phyloP scores from a whole-genome alignment of 352 stramenopile species.

The Phytophthora pisi region DNA sequence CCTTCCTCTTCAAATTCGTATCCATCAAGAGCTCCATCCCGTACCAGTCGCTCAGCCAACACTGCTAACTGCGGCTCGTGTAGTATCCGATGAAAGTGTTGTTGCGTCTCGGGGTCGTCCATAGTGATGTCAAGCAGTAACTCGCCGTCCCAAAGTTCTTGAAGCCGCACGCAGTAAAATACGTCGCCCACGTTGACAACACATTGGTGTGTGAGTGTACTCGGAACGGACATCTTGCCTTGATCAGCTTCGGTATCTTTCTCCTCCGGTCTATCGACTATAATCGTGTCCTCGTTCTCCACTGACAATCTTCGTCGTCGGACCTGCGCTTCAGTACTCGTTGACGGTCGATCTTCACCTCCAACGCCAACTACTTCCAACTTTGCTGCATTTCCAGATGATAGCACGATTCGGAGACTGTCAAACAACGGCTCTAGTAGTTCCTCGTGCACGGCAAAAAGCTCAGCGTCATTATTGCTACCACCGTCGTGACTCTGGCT shows the following conservation, averaged over 20 bases:
- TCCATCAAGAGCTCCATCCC: constrained; percentile 16
- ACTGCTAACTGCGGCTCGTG: constrained; percentile 39
- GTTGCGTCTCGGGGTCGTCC: constrained; percentile 55
- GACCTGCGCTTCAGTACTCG: constrained; percentile 3
- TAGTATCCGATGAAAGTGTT: constrained; percentile 39
- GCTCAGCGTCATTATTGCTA: constrained; percentile 28
- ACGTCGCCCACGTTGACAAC: constrained; percentile 51
- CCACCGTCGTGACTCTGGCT: constrained; percentile 40
- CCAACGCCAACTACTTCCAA: constrained; percentile 22
- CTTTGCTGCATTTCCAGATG: constrained; percentile 1
- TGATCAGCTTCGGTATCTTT: not conserved
- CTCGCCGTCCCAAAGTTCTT: constrained; percentile 72
- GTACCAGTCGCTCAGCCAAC: constrained; percentile 43
- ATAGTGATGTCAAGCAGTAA: constrained; percentile 60
- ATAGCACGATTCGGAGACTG: constrained; percentile 18
- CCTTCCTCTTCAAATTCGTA: constrained; percentile 7
- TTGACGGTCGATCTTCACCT: constrained; percentile 9
- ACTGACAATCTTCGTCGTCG: constrained; percentile 10
- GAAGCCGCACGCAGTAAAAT: constrained; percentile 66
- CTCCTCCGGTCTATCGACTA: not conserved
- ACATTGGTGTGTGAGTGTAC: constrained; percentile 58
- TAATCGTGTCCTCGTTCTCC: constrained; percentile 5
- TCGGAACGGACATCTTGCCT: not conserved
- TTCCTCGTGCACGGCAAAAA: constrained; percentile 61
- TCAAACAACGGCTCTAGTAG: constrained; percentile 54